A percentile compares a stretch with the other conserved stretches of the same genome.
phyloP scores from a whole-genome alignment of 2,329 filamentous ascomycete genomes.

The Colletotrichum sublineola region DNA sequence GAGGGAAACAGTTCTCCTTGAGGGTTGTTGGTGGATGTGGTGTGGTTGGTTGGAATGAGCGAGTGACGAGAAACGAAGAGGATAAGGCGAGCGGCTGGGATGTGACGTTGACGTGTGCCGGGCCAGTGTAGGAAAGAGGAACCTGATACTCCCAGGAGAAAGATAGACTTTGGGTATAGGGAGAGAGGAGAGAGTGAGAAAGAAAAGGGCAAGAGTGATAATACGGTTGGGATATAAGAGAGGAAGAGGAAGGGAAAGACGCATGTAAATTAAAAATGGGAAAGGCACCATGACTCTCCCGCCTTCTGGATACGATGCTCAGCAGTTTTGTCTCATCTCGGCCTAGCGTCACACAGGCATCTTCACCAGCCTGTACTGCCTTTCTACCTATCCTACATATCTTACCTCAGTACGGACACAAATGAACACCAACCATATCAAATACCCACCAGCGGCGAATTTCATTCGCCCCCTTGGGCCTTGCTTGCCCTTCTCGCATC shows the following conservation, averaged over 20 bases:
- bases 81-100: constrained; percentile 21
- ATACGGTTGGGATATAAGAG: background rate
- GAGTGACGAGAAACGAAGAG: constrained; percentile 43
- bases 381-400: background rate
- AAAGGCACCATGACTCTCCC: constrained; percentile 35
- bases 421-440: background rate
- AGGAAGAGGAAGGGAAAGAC: constrained; percentile 16
- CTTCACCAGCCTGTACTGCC: constrained; percentile 22
- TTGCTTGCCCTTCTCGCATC: constrained; percentile 6
- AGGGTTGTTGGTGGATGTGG: constrained; percentile 16
- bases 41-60: constrained; percentile 14
- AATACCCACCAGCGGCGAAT: constrained; percentile 16
- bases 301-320: constrained; percentile 41
- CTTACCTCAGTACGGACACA: background rate
- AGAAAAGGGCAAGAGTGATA: constrained; percentile 2
- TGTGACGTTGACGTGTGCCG: constrained; percentile 8
- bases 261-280: constrained; percentile 42
- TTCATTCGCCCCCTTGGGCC: constrained; percentile 10
- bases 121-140: constrained; percentile 24
- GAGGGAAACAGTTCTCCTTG: constrained; percentile 20
- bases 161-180: constrained; percentile 3
- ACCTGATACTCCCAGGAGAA: background rate
- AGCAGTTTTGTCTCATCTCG: constrained; percentile 38
- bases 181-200: constrained; percentile 2
- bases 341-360: constrained; percentile 40